Evolutionary conservation across 768 basidiomycete genomes (phyloP), one percentile per base, ranked within the genome.

Genomic region (Boletus fagicola): DNA sequence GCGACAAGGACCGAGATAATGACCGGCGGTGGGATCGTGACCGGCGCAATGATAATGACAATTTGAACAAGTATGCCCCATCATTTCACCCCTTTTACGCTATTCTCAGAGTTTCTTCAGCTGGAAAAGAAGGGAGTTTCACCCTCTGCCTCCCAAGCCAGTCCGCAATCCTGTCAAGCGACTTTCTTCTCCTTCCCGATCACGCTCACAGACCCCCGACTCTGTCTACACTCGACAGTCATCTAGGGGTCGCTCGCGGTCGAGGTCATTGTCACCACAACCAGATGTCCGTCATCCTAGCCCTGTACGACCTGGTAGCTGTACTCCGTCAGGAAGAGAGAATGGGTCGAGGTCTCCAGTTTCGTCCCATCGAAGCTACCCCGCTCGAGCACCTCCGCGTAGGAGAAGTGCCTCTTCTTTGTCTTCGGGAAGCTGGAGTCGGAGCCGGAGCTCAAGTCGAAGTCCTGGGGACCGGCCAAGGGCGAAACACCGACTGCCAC

Each of bases 31-130:
- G 70, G 65, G 73, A 74, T 54, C 76, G 75, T 26, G 76, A 75
- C 61, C 79, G 79, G 61, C 74, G 77, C 52, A 74, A 72, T 26
- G 86, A 90, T 44, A 87, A 90, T 53, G 78, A 80, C n/a, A 81
- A 79, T 64, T 70, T 85, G 51, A 92, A 91, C 72, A 92, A 91
- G 90, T 92, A 72, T 47, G 85, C 72, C 13, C 39, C 48, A 22
- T 51, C 36, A 57, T 56, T 49, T 54, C 53, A 33, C 54, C 46
- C 39, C 39, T 40, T 51, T 60, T 43, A 50, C 52, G 35, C 47
- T 49, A 18, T 61, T 35, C 54, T 61, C 38, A 63, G 12, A 11
- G 8, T 20, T 54, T 48, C 54, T 62, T 10, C 62, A 91, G 88
- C 64, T 90, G 88, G 88, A 83, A 82, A 45, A 78, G 80, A 65